Conservation (phyloP, 2,329 filamentous ascomycete species). For the Phialemonium atrogriseum region DNA sequence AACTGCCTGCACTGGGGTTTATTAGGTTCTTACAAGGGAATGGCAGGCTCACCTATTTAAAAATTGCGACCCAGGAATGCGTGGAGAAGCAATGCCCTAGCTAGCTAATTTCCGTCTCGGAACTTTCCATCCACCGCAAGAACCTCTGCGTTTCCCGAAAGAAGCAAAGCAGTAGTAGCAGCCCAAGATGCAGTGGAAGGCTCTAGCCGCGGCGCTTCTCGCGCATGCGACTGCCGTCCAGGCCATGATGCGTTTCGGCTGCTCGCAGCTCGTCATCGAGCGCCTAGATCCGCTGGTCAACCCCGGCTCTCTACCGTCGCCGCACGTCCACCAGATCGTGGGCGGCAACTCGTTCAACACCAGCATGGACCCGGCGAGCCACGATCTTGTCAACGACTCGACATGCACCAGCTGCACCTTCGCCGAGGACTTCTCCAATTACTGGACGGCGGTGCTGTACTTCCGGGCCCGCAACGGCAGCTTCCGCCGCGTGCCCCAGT, state of each 20-base stretch:
- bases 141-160: no score
- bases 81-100: no score
- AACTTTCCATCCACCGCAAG: no score
- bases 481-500: conserved; percentile 16
- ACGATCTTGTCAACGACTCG: conserved; percentile 3
- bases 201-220: conserved; percentile 6
- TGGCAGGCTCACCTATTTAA: no score
- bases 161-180: no score
- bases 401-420: conserved; percentile 4
- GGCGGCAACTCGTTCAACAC: conserved; percentile 5
- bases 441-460: conserved; percentile 3
- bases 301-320: conserved; percentile 3
- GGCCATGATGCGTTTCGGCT: conserved; percentile 8
- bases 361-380: conserved; percentile 2
- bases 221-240: conserved; percentile 6
- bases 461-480: conserved; percentile 2
- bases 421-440: conserved; percentile 4
- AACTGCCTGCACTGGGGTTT: no score
- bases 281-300: conserved; percentile 7
- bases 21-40: no score
- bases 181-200: conserved; percentile 7
- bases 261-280: conserved; percentile 6
- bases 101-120: no score
- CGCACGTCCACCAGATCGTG: conserved; percentile 5
- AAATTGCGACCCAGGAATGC: no score